Percentiles rank a stretch among this genome's conserved stretches.
These are phyloP conservation scores for Ceratopteris richardii DNA, from an alignment of 75 land plant genomes.

Conservation along the genomic window DNA sequence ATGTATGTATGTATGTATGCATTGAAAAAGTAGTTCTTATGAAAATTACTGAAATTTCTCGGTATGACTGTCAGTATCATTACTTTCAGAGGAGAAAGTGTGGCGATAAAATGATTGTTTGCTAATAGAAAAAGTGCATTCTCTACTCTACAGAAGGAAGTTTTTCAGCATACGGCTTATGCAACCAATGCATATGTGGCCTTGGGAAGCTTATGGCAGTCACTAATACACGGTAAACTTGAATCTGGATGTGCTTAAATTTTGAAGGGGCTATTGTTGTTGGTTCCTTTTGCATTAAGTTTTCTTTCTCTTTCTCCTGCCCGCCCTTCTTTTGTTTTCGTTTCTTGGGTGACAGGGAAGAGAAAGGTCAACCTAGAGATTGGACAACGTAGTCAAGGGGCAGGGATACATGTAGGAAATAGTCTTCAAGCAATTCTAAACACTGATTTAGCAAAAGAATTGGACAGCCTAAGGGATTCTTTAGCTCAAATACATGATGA, in stretches of 20 bases:
- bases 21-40: too few species aligned
- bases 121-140: too few species aligned
- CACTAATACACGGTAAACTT: conserved; percentile 51
- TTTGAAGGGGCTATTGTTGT: too few species aligned
- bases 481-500: conserved; percentile 61
- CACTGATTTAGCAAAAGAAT: conserved; percentile 48
- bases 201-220: conserved; percentile 48
- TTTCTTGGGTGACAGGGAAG: conserved; percentile 58
- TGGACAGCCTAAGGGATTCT: conserved; percentile 71
- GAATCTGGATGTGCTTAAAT: too few species aligned
- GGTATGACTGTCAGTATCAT: too few species aligned
- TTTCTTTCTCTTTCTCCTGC: too few species aligned
- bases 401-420: conserved; percentile 13
- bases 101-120: too few species aligned
- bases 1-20: too few species aligned
- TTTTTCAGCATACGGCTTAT: conserved; percentile 97
- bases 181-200: conserved; percentile 92
- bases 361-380: conserved; percentile 54
- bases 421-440: conserved; percentile 8
- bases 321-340: too few species aligned
- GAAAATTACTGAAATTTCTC: too few species aligned
- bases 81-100: too few species aligned
- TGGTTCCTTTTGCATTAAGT: too few species aligned
- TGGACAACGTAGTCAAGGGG: conserved; percentile 13
- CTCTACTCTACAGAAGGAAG: conserved; percentile 95